Evolutionary conservation across 2,329 filamentous ascomycete species (phyloP).

Genomic region (Diaporthe australafricana): DNA sequence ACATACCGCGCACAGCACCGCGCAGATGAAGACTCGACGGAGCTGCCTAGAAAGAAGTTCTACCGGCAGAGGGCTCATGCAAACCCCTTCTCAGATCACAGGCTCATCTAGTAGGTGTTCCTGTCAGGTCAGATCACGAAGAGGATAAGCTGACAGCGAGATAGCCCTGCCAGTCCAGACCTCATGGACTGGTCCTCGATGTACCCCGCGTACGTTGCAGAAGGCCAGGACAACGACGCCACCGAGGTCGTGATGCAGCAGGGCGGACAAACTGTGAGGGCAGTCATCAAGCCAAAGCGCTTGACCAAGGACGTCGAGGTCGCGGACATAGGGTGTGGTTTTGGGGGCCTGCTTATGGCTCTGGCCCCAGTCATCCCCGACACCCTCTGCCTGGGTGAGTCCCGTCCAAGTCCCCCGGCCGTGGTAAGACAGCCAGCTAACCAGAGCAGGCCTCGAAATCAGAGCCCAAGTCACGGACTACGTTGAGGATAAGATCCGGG

Average conservation of each 20-base stretch:
- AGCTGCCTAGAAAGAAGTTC: constrained; percentile 92
- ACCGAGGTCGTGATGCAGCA: constrained; percentile 34
- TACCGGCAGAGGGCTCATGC: constrained; percentile 97
- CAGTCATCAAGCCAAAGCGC: constrained; percentile 45
- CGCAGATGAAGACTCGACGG: constrained; percentile 61
- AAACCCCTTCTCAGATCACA: constrained; percentile 97
- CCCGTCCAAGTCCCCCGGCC: not conserved
- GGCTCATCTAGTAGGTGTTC: constrained; percentile 75
- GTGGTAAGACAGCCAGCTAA: constrained; percentile 1
- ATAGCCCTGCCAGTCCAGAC: constrained; percentile 80
- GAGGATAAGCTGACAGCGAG: not conserved
- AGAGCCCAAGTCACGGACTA: constrained; percentile 90
- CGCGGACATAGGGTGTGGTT: constrained; percentile 97
- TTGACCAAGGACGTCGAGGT: constrained; percentile 83
- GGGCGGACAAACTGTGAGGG: constrained; percentile 32
- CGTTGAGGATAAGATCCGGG: constrained; percentile 87
- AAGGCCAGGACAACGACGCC: constrained; percentile 43
- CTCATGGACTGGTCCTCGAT: constrained; percentile 92
- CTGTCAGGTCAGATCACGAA: not conserved
- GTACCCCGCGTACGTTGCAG: constrained; percentile 78
- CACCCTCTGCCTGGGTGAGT: constrained; percentile 82
- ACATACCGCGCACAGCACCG: constrained; percentile 69
- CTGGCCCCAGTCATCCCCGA: constrained; percentile 85
- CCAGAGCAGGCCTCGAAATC: constrained; percentile 83
- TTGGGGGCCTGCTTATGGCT: constrained; percentile 89